Evolutionary conservation across 192 early-diverging fungal genomes (phyloP), one percentile per base, ranked within the genome.

Genomic region (Coemansia reversa): DNA sequence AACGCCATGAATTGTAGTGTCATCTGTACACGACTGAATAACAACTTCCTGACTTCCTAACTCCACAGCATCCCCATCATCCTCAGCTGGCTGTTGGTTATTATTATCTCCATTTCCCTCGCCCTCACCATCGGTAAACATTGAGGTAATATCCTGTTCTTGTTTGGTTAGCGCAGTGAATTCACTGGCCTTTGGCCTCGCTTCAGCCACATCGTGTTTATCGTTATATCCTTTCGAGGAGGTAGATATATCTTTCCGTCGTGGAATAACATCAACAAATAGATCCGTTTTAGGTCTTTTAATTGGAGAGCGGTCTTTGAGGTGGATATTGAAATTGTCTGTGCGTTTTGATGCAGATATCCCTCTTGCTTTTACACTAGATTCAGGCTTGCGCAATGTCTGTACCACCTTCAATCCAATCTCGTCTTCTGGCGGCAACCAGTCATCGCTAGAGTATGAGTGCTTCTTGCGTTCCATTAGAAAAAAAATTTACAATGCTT

Each of bases 401-500:
- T 71, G 69, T 27, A 58, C 47, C 23, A 65, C 50, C 14, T 55
- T 65, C 20, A 55, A 20, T n/a, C 69, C 69, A 33, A 71, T 45
- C 29, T 71, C 69, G 51, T 65, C 57, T 49, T 65, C 58, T 18
- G 62, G 62, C 22, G 62, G 62, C 9, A 62, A 62, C 69, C 69
- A 71, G 12, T 58, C 69, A 32, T 71, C 69, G 22, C 11, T 4
- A 19, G 29, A 14, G 4, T 16, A 0, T 18, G 53, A n/a, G 0
- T 25, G 1, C 11, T 11, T 9, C 8, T 39, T 9, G 35, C 8
- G 35, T 11, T 39, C 35, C 35, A 39, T 39, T 39, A 39, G 35
- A 12, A 39, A 9, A 39, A 39, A 9, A 9, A 11, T 12, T 39
- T 39, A 9, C 9, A 7, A 39, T 39, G 35, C 35, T 7, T 39